Evolutionary conservation across 176 grass and related monocot species (phyloP).

Genomic region (Pontederia paniculata): DNA sequence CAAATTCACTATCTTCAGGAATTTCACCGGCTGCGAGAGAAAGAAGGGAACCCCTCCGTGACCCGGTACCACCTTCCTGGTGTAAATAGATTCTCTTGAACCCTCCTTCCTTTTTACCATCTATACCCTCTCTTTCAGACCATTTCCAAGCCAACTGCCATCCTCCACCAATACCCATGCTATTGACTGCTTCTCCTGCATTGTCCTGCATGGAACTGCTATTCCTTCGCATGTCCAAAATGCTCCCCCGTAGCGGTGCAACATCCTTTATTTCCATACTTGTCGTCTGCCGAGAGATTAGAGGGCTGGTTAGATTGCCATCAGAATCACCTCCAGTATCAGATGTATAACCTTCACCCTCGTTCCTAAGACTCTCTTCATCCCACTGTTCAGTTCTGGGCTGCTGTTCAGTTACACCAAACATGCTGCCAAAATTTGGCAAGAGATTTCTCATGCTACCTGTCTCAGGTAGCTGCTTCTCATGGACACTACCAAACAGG

Average conservation of each 20-base stretch:
- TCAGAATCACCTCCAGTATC: conserved; percentile 53
- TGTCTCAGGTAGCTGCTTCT: conserved; percentile 54
- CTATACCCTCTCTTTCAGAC: conserved; percentile 45
- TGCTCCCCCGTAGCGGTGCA: conserved; percentile 28
- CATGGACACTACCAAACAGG: conserved; percentile 76
- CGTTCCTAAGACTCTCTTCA: conserved; percentile 63
- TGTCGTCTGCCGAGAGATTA: conserved; percentile 59
- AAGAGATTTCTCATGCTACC: conserved; percentile 73
- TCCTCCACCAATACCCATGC: conserved; percentile 77
- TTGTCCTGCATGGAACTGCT: conserved; percentile 38
- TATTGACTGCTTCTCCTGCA: conserved; percentile 50
- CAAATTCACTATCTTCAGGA: conserved; percentile 34
- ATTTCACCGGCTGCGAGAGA: conserved; percentile 54
- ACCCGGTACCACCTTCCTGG: conserved; percentile 46
- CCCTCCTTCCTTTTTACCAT: conserved; percentile 60
- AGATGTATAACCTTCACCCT: conserved; percentile 63
- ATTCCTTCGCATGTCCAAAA: conserved; percentile 36
- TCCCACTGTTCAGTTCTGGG: conserved; percentile 70
- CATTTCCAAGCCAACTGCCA: conserved; percentile 90
- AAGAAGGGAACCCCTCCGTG: conserved; percentile 47
- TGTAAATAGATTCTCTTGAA: conserved; percentile 90
- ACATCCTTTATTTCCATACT: conserved; percentile 48
- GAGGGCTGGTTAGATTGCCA: conserved; percentile 54
- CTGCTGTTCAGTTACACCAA: conserved; percentile 66
- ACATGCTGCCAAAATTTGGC: conserved; percentile 93